Evolutionary conservation across 257 asterid species (phyloP).

Genomic region (Plantago elongata): DNA sequence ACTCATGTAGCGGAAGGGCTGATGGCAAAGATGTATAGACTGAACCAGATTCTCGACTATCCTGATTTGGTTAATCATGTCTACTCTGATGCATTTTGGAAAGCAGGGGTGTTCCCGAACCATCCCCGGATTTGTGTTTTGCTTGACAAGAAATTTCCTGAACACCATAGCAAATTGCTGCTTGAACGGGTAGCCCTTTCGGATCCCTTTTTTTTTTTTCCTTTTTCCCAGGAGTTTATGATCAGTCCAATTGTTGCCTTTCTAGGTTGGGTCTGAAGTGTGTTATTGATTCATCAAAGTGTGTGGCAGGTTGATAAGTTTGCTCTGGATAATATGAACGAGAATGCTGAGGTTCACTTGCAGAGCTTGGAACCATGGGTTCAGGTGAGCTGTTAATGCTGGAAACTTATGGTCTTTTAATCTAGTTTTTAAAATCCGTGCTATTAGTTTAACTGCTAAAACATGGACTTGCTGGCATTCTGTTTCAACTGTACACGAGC

Average conservation of each 20-base stretch:
- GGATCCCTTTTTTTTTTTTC: not conserved
- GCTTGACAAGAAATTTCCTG: constrained; percentile 93
- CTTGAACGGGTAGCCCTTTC: constrained; percentile 77
- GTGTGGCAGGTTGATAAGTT: constrained; percentile 73
- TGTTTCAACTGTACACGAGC: constrained; percentile 1
- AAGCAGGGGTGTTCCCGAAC: constrained; percentile 89
- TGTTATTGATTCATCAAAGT: constrained; percentile 20
- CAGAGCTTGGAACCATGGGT: constrained; percentile 98
- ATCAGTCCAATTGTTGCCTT: constrained; percentile 12
- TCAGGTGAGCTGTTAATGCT: constrained; percentile 42
- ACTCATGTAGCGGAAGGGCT: constrained; percentile 93
- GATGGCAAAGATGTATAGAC: constrained; percentile 91
- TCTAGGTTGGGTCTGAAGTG: constrained; percentile 12
- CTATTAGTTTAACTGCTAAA: constrained; percentile 4
- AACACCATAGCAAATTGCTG: constrained; percentile 93
- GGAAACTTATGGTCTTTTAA: constrained; percentile 1
- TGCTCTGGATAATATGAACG: constrained; percentile 83
- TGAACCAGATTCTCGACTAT: constrained; percentile 90
- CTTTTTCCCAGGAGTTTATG: not conserved
- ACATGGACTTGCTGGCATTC: constrained; percentile 4
- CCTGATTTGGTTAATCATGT: constrained; percentile 76
- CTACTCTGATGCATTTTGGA: constrained; percentile 93
- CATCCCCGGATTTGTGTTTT: constrained; percentile 80
- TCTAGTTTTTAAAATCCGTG: not conserved
- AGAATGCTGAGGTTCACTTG: constrained; percentile 77